These are phyloP conservation scores for Fusarium sp. DNA, from an alignment of 2,329 filamentous ascomycete genomes.

Conservation along the genomic window DNA sequence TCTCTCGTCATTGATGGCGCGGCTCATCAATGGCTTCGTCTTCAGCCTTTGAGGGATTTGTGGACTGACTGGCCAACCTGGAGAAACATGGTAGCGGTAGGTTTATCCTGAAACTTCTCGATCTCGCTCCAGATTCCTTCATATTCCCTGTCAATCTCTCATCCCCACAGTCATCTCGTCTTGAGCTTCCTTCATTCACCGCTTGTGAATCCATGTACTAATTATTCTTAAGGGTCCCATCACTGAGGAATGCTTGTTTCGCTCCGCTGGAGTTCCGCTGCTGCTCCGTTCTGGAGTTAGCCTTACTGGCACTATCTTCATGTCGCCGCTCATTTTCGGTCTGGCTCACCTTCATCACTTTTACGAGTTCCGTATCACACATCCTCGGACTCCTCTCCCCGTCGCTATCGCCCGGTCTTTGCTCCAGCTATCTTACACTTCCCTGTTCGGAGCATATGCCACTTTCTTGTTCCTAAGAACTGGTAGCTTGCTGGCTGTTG, in stretches of 20 bases:
- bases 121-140: constrained; percentile 29
- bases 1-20: constrained; percentile 77
- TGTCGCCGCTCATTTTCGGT: constrained; percentile 90
- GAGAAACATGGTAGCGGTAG: constrained; percentile 87
- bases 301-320: constrained; percentile 74
- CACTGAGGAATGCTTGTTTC: constrained; percentile 95
- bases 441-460: constrained; percentile 92
- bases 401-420: constrained; percentile 78
- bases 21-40: constrained; percentile 74
- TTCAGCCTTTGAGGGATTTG: constrained; percentile 68
- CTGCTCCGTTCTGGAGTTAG: constrained; percentile 78
- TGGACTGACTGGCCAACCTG: constrained; percentile 83
- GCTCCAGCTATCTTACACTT: constrained; percentile 91
- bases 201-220: constrained; percentile 36
- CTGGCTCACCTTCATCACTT: constrained; percentile 95
- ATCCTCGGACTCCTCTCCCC: constrained; percentile 75
- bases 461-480: constrained; percentile 91
- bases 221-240: constrained; percentile 74
- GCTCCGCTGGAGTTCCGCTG: constrained; percentile 85
- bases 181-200: constrained; percentile 42
- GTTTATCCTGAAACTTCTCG: constrained; percentile 49
- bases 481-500: constrained; percentile 81
- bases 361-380: constrained; percentile 89
- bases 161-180: constrained; percentile 39
- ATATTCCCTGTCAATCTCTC: constrained; percentile 30